phyloP scores from a whole-genome alignment of 345 rosid genomes.

The Angophora floribunda region DNA sequence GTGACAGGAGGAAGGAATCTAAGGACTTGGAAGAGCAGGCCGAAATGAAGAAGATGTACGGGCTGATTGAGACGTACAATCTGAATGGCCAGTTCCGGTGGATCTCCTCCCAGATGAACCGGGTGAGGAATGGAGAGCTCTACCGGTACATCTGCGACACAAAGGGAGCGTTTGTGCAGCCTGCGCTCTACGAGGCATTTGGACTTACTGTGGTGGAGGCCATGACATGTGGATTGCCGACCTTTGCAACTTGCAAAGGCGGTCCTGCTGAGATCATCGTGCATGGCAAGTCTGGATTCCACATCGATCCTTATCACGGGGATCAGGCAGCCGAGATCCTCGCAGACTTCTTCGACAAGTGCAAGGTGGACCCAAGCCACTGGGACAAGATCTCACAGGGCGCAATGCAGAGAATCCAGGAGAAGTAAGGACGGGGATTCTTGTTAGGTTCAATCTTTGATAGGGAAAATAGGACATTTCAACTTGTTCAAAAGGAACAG shows the following conservation, averaged over 20 bases:
- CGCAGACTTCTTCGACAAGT: slow-evolving; percentile 66
- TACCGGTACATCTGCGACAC: slow-evolving; percentile 80
- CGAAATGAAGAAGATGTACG: slow-evolving; percentile 88
- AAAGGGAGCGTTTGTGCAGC: slow-evolving; percentile 89
- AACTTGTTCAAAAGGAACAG: background rate
- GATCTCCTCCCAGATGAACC: slow-evolving; percentile 92
- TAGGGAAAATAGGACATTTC: background rate
- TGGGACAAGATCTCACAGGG: slow-evolving; percentile 74
- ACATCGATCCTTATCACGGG: slow-evolving; percentile 94
- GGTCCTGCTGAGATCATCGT: slow-evolving; percentile 99
- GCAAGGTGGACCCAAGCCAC: slow-evolving; percentile 55
- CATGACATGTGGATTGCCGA: slow-evolving; percentile 89
- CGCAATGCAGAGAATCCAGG: slow-evolving; percentile 73
- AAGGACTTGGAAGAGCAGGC: slow-evolving; percentile 91
- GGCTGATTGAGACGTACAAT: slow-evolving; percentile 54
- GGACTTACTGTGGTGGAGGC: slow-evolving; percentile 93
- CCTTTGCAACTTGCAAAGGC: slow-evolving; percentile 85
- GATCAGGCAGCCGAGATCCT: slow-evolving; percentile 72
- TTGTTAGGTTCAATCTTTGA: background rate
- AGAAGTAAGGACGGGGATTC: slow-evolving; percentile 41
- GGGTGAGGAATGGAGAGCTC: slow-evolving; percentile 79
- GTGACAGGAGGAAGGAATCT: slow-evolving; percentile 90
- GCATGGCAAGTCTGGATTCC: slow-evolving; percentile 80
- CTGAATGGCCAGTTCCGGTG: slow-evolving; percentile 87
- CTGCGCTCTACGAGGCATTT: slow-evolving; percentile 80